Evolutionary conservation across 2,329 filamentous ascomycete genomes (phyloP), one percentile per base, ranked within the genome.

Genomic region (Colletotrichum sp.): DNA sequence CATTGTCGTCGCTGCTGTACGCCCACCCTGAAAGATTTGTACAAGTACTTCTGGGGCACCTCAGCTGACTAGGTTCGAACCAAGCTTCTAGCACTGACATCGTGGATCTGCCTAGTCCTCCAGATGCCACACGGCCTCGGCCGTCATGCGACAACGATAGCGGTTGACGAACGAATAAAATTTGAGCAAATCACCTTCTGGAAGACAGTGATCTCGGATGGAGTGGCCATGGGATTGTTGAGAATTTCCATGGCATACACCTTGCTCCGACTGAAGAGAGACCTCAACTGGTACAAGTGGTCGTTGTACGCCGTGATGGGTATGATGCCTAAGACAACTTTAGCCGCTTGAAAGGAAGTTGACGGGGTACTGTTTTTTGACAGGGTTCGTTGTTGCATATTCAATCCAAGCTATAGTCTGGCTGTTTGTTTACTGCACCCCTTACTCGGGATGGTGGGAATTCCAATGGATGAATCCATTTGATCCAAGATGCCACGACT

Each of bases 371-470:
- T 27, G 25, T 6, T 0, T 18, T 30, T 58, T 28, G 55, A 58
- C 8, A 78, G 76, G 27, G 2, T 80, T 79, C 10, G 77, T 80
- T 25, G 55, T 77, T 8, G 66, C 70, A 3, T 80, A 79, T 60
- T 77, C 78, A 2, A 77, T 79, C 28, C 78, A 79, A 34, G 75
- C 77, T 1, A 76, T 80, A 9, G 56, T 70, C 8, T 79, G 78
- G 78, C 52, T 79, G 22, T 80, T 80, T 27, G 70, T 79, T n/a
- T 79, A 79, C 39, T 79, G 79, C 71, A 79, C 72, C 4, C 78
- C 79, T 15, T 79, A 74, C 39, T 79, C 79, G 4, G 78, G 79
- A 3, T 80, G 78, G 78, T 80, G 79, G 78, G 76, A 79, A 65
- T 79, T 80, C 18, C 79, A 79, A 28, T 80, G 78, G 79, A 77